Base-by-base conservation (phyloP, 495 filamentous ascomycete species). In the Neurospora tetraspora region DNA sequence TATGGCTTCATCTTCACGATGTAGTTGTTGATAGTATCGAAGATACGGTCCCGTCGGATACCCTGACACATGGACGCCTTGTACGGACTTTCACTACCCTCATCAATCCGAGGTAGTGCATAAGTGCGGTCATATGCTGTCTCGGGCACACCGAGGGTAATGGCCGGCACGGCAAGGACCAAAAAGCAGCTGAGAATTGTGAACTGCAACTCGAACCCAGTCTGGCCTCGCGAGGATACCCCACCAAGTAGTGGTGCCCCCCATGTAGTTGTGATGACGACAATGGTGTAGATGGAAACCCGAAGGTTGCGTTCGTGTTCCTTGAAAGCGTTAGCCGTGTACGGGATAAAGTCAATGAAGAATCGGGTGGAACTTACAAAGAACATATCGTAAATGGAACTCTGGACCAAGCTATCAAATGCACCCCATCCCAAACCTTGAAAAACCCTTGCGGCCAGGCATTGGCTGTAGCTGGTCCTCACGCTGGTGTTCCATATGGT, bases 341-440 rank as follows among this genome's bases (percentile, higher is more conserved):
- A 16, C 36, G 39, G 40, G 39, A 38, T 43, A 27, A 14, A 5
- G n/a, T 71, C 20, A 4, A 20, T 23, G 47, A 12, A 23, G 53
- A 43, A 12, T 38, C 11, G 59, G n/a, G 37, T 7, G 39, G 12
- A 38, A 76, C 84, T 78, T 74, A 88, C 86, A 75, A 86, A 87
- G 74, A 81, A 88, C 2, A 84, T 85, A 72, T 88, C 86, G 61
- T 84, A 80, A 42, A 88, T 85, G 1, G 81, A 83, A 18, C 80
- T 80, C 31, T 82, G 73, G 2, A 85, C 80, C 42, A 88, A 76
- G 9, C 82, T 81, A 72, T 88, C 86, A 53, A 86, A 85, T 34
- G 81, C 80, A 38, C 86, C 86, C 86, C 86, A 88, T n/a, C 84
- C 85, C 10, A 87, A 36, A 11, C 84, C 84, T 72, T 87, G 85